phyloP scores from a whole-genome alignment of 345 rosid species.

The Ceriops decandra region DNA sequence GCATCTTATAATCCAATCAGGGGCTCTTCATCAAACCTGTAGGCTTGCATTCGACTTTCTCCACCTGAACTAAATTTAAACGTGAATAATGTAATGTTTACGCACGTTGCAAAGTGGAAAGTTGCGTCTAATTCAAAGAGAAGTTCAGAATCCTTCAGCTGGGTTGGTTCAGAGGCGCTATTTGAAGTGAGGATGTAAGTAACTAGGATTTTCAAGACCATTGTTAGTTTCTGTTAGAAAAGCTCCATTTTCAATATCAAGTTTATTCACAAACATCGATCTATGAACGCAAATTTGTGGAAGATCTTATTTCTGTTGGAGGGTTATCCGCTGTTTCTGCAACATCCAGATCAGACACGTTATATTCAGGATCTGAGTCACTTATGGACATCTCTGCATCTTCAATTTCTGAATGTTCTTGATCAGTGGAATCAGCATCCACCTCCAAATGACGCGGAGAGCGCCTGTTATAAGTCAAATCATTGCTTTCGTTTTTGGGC shows the following conservation, averaged over 20 bases:
- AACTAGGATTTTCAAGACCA: not conserved
- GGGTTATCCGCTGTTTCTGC: constrained; percentile 12
- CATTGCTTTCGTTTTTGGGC: constrained; percentile 18
- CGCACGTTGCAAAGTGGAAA: too few species aligned
- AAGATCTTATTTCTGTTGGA: constrained; percentile 3
- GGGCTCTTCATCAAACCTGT: too few species aligned
- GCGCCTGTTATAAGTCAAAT: constrained; percentile 1
- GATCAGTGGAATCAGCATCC: constrained; percentile 23
- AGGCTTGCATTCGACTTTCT: too few species aligned
- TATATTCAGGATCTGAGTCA: constrained; percentile 36
- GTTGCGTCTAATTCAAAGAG: too few species aligned
- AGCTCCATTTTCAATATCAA: constrained; percentile 6
- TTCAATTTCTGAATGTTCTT: constrained; percentile 31
- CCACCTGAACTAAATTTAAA: too few species aligned
- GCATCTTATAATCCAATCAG: too few species aligned
- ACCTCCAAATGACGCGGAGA: constrained; percentile 25
- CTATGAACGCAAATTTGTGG: constrained; percentile 2
- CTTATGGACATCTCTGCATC: constrained; percentile 16
- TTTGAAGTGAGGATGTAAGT: not conserved
- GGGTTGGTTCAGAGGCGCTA: not conserved
- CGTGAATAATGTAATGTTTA: too few species aligned
- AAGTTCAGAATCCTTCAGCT: too few species aligned
- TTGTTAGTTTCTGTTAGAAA: not conserved
- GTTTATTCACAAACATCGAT: constrained; percentile 5
- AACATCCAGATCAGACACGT: constrained; percentile 2